Percentiles rank a stretch among this genome's conserved stretches.
phyloP scores from a whole-genome alignment of 371 early-diverging fungal species.

The Rhizopus arrhizus region DNA sequence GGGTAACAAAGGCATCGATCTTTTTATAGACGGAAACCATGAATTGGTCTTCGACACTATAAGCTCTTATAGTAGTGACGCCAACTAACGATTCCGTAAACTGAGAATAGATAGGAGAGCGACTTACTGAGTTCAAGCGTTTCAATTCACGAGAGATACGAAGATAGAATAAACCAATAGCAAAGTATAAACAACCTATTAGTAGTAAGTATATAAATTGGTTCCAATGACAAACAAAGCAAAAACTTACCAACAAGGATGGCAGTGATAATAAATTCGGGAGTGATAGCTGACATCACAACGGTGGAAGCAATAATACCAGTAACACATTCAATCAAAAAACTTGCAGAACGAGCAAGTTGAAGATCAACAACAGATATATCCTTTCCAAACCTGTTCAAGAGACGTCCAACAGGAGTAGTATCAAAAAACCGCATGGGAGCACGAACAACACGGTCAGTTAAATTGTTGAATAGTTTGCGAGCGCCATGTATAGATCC shows the following conservation, averaged over 20 bases:
- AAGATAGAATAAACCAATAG: constrained; percentile 66
- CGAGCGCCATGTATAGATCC: constrained; percentile 66
- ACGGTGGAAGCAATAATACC: constrained; percentile 60
- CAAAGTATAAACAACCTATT: constrained; percentile 27
- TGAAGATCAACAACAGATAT: constrained; percentile 40
- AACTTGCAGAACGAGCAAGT: constrained; percentile 36
- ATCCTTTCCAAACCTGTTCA: constrained; percentile 84
- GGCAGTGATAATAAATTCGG: constrained; percentile 55
- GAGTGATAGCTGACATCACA: constrained; percentile 62
- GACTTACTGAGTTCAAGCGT: constrained; percentile 75
- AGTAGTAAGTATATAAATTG: background rate
- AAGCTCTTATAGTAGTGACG: constrained; percentile 74
- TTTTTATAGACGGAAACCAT: constrained; percentile 56
- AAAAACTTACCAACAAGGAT: constrained; percentile 29
- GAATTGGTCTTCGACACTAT: constrained; percentile 64
- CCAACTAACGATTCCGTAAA: constrained; percentile 73
- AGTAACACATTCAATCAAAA: constrained; percentile 43
- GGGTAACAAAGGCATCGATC: constrained; percentile 67
- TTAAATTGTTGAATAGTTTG: constrained; percentile 51
- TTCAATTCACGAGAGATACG: constrained; percentile 78
- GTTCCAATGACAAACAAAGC: background rate
- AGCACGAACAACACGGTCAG: constrained; percentile 65
- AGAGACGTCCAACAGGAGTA: constrained; percentile 90
- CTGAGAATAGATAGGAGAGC: constrained; percentile 74
- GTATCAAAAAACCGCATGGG: constrained; percentile 86